Percentiles rank a stretch among this genome's conserved stretches.
Evolutionary conservation across 495 filamentous ascomycete species (phyloP).

Genomic region (Penicillium lividum): DNA sequence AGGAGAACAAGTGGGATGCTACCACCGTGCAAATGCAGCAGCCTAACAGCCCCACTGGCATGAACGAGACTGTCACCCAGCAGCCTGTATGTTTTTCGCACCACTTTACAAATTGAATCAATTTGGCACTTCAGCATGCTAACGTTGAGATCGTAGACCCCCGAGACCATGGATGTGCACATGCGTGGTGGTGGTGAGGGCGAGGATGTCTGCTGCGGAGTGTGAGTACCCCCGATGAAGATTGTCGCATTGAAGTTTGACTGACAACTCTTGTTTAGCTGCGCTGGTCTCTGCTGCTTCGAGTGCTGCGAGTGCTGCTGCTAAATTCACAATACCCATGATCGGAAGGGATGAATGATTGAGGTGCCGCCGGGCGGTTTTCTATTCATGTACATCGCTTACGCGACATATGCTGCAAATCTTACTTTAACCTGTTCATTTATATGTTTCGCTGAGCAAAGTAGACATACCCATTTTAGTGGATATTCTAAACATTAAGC

Average conservation of each 20-base stretch:
- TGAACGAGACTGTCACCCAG: conserved; percentile 15
- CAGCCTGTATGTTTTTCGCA: conserved; percentile 10
- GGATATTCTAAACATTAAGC: background rate
- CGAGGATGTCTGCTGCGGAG: conserved; percentile 19
- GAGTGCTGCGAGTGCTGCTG: conserved; percentile 24
- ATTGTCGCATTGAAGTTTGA: background rate
- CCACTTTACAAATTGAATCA: background rate
- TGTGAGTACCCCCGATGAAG: conserved; percentile 12
- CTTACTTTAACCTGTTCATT: background rate
- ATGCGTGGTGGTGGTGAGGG: conserved; percentile 21
- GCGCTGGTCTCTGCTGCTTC: conserved; percentile 22
- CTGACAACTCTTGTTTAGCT: conserved; percentile 9
- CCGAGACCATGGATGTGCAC: conserved; percentile 19
- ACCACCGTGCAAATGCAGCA: conserved; percentile 14
- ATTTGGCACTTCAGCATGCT: background rate
- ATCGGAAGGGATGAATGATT: background rate
- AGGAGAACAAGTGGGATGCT: conserved; percentile 16
- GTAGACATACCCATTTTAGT: background rate
- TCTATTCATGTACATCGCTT: conserved; percentile 6
- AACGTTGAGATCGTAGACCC: background rate
- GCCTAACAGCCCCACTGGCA: conserved; percentile 13
- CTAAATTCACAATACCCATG: background rate
- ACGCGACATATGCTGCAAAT: conserved; percentile 2
- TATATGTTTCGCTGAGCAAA: background rate
- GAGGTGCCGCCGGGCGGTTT: background rate